Percentiles rank a stretch among this genome's conserved stretches.
Evolutionary conservation across 108 stramenopile species (phyloP).

Genomic region (Fragilaria radians): DNA sequence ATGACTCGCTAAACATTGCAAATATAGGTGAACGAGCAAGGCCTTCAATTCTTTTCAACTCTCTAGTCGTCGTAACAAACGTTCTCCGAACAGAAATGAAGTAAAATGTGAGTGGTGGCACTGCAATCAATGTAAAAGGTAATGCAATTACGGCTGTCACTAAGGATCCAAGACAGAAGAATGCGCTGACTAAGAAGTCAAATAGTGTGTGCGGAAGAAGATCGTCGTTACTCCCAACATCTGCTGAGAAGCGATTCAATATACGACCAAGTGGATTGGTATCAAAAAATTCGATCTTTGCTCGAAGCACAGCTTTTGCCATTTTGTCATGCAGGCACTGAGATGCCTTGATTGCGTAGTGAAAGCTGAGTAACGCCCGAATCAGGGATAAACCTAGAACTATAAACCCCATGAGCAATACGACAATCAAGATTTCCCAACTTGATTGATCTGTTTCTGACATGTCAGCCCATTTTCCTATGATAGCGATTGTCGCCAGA

Average conservation of each 20-base stretch:
- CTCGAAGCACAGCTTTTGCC: conserved; percentile 68
- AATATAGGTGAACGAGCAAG: conserved; percentile 82
- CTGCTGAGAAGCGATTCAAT: conserved; percentile 73
- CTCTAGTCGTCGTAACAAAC: conserved; percentile 73
- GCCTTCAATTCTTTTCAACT: conserved; percentile 83
- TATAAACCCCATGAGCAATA: conserved; percentile 31
- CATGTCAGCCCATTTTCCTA: conserved; percentile 59
- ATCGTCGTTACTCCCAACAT: conserved; percentile 82
- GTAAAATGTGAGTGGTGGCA: conserved; percentile 67
- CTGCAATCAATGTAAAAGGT: conserved; percentile 55
- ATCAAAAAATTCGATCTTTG: conserved; percentile 87
- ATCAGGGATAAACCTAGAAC: conserved; percentile 42
- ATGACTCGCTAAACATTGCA: conserved; percentile 79
- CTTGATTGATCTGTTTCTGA: conserved; percentile 40
- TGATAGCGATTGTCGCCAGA: conserved; percentile 40
- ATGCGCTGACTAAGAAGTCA: conserved; percentile 60
- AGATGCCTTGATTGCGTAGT: conserved; percentile 53
- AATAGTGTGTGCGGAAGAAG: conserved; percentile 47
- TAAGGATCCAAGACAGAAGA: conserved; percentile 67
- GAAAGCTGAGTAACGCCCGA: conserved; percentile 50
- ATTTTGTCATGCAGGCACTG: conserved; percentile 72
- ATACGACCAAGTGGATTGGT: conserved; percentile 90
- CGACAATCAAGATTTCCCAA: conserved; percentile 33
- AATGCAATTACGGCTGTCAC: conserved; percentile 50
- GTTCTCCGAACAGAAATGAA: conserved; percentile 54